Conservation (phyloP, 768 basidiomycete species). For the Leccinum pellstonianum region DNA sequence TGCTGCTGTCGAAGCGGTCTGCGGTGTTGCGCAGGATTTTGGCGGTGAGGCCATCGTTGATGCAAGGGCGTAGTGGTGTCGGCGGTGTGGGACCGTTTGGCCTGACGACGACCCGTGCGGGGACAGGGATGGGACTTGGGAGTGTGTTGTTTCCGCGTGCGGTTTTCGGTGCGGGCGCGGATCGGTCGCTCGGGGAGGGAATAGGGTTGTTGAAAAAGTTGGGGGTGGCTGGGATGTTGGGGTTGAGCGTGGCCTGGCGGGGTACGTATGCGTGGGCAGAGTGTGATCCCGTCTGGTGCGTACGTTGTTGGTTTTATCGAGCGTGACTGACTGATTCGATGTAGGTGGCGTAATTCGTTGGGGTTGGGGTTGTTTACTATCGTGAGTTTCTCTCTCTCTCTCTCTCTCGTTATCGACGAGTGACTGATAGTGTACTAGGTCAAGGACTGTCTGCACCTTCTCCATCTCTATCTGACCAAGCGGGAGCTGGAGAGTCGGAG, state of each 20-base stretch:
- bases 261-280: slow-evolving; percentile 63
- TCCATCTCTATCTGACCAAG: slow-evolving; percentile 69
- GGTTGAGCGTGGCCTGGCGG: slow-evolving; percentile 49
- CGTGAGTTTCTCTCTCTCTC: slow-evolving; percentile 36
- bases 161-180: slow-evolving; percentile 21
- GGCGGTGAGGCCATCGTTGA: slow-evolving; percentile 22
- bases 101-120: slow-evolving; percentile 11
- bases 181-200: neutral
- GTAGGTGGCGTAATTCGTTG: slow-evolving; percentile 64
- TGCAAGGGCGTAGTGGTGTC: slow-evolving; percentile 4
- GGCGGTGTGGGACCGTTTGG: slow-evolving; percentile 17
- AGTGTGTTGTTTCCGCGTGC: slow-evolving; percentile 11
- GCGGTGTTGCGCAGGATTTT: slow-evolving; percentile 27
- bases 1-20: slow-evolving; percentile 46
- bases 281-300: slow-evolving; percentile 71
- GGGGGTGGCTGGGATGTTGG: slow-evolving; percentile 33
- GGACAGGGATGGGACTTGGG: slow-evolving; percentile 6
- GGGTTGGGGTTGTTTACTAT: slow-evolving; percentile 68
- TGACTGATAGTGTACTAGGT: slow-evolving; percentile 37
- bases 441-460: slow-evolving; percentile 64
- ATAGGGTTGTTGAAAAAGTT: slow-evolving; percentile 26
- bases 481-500: slow-evolving; percentile 67
- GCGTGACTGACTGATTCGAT: neutral
- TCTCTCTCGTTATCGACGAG: too few relatives aligned
- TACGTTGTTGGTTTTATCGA: neutral